phyloP scores from a whole-genome alignment of 192 early-diverging fungal species.

The Coemansia sp. region DNA sequence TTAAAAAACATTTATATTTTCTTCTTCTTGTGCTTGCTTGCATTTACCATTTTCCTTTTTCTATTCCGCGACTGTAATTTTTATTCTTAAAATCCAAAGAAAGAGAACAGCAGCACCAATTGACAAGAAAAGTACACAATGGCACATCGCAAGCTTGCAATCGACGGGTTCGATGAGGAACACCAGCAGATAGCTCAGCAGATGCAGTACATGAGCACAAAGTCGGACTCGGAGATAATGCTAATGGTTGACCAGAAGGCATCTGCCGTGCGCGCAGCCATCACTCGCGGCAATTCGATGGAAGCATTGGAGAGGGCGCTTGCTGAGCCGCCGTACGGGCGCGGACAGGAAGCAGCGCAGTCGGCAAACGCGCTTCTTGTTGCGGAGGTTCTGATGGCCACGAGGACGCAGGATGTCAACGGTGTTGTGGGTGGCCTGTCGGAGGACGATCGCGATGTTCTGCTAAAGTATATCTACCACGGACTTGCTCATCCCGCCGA shows the following conservation, averaged over 20 bases:
- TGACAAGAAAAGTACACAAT: slow-evolving; percentile 12
- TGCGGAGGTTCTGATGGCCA: slow-evolving; percentile 76
- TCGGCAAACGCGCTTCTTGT: slow-evolving; percentile 77
- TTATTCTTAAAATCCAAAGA: too few relatives aligned
- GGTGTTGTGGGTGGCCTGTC: slow-evolving; percentile 61
- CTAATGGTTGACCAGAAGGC: slow-evolving; percentile 42
- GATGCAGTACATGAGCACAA: slow-evolving; percentile 41
- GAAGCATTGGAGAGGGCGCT: slow-evolving; percentile 66
- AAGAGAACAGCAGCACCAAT: too few relatives aligned
- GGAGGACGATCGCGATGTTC: slow-evolving; percentile 67
- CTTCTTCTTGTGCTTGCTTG: neutral
- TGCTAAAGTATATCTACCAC: slow-evolving; percentile 93
- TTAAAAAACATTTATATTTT: neutral
- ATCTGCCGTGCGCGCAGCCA: slow-evolving; percentile 63
- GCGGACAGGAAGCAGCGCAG: slow-evolving; percentile 61
- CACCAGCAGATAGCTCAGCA: slow-evolving; percentile 38
- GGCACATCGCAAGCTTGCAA: slow-evolving; percentile 47
- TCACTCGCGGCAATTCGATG: slow-evolving; percentile 60
- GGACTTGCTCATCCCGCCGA: slow-evolving; percentile 83
- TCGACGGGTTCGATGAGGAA: slow-evolving; percentile 37
- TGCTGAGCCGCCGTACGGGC: slow-evolving; percentile 72
- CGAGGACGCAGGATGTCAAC: slow-evolving; percentile 69
- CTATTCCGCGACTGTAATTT: too few relatives aligned
- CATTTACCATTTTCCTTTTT: neutral
- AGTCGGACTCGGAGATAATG: slow-evolving; percentile 16